Evolutionary conservation across 441 rosid genomes (phyloP), one percentile per base, ranked within the genome.

Genomic region (Viola pubescens): DNA sequence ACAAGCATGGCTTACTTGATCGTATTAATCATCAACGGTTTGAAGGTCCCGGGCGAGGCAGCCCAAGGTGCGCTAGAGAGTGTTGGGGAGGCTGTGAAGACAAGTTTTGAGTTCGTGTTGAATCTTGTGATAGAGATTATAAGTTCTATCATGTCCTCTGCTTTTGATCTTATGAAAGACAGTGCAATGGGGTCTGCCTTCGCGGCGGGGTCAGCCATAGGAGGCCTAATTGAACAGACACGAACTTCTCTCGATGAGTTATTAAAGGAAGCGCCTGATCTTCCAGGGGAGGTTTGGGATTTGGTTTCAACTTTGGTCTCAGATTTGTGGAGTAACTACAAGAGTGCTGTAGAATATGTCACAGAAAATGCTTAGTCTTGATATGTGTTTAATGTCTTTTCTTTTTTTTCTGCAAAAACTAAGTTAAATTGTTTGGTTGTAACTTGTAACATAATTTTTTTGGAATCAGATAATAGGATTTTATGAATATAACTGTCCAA

Each of bases 241-340:
- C 66, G 70, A 56, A 53, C 50, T 13, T 72, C 81, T 1, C 37
- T 78, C 3, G 70, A 70, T 5, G 81, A 61, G 45, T 56, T 78
- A 58, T 1, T 76, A 14, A 46, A 61, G 19, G 75, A 52, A 52
- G 14, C 69, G 14, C 71, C 82, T 4, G 78, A 82, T 60, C 59
- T 82, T 44, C 59, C 65, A 16, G 59, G 64, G 5, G 75, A 60
- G 9, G 58, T 82, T n/a, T 37, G 56, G 9, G 78, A 80, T 34
- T 61, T 76, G 76, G 37, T 76, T 54, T 54, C 67, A 0, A 60
- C 42, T 6, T 9, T 79, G 47, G 52, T 63, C 5, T 39, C 59
- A 9, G 71, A 67, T 72, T 59, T 76, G 44, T 75, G 71, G 77
- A 69, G 67, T 9, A 76, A 75, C 53, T 77, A 40, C 64, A 51